Evolutionary conservation across 148 eudicot genomes (phyloP).

Genomic region (Vaccinium darrowii): DNA sequence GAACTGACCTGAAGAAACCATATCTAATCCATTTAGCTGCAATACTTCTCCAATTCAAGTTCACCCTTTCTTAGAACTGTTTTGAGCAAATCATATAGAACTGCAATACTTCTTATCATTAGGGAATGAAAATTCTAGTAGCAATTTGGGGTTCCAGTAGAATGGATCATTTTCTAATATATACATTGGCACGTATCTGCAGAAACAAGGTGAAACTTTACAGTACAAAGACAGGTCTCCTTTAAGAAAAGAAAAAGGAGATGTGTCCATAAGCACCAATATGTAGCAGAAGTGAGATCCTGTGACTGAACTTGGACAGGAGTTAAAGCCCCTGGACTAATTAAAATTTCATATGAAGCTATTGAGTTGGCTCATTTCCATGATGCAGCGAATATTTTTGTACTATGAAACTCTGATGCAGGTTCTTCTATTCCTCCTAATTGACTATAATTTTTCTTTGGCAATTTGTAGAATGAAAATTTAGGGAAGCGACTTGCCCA

Average conservation of each 20-base stretch:
- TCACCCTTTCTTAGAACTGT: not conserved
- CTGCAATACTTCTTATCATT: not conserved
- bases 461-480: slow-evolving; percentile 62
- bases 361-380: not conserved
- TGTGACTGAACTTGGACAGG: not conserved
- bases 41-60: not conserved
- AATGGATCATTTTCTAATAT: not conserved
- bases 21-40: not conserved
- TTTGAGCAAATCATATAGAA: not conserved
- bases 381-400: not conserved
- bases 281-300: not conserved
- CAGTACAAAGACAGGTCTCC: not conserved
- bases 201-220: not conserved
- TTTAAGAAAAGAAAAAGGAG: not conserved
- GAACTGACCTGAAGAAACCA: not conserved
- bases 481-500: slow-evolving; percentile 97
- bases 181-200: not conserved
- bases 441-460: not conserved
- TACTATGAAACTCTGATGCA: not conserved
- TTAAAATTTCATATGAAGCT: not conserved
- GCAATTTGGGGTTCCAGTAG: not conserved
- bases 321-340: not conserved
- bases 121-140: not conserved
- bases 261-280: not conserved
- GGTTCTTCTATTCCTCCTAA: not conserved